Base-by-base conservation (phyloP, 768 basidiomycete genomes). In the Pleurotus pulmonarius region DNA sequence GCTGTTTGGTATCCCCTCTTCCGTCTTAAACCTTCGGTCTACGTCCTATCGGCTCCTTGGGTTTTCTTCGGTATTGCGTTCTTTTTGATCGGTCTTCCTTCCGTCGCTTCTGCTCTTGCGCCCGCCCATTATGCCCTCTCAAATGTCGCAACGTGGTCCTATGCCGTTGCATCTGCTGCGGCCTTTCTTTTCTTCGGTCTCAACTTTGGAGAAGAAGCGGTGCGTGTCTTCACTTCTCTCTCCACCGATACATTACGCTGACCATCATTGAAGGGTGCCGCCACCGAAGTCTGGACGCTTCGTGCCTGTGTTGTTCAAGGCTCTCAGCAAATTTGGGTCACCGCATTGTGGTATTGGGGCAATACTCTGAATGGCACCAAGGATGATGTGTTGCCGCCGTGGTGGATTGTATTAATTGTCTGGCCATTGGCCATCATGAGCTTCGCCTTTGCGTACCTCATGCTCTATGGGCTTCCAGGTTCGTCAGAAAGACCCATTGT, bases 131-230 rank as follows among this genome's bases (percentile, higher is more conserved):
- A 78, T n/a, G 78, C 79, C 45, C 72, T 97, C 22, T 77, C 90
- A 22, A 87, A 85, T 65, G 73, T 83, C 20, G 93, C 94, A 9
- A 94, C 92, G 1, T 96, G 94, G 93, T 83, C 77, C 45, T 97
- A 97, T 72, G 94, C 94, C 26, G 70, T 92, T 49, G 94, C 89
- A 16, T 96, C 94, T n/a, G 88, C 94, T 11, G 94, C 92, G 26
- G 88, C 92, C 9, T 97, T 96, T 79, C 74, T 85, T 48, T 95
- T 93, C 82, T 97, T 97, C 65, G 94, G 94, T 65, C 80, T 95
- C 59, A 97, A 97, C 71, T 97, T 97, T 68, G 94, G 94, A 69
- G 94, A 97, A 75, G 94, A 96, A 79, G 94, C 94, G 15, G 90
- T 89, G 70, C 49, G 79, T 74, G 5, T n/a, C 18, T 9, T 34